Percentiles rank a stretch among this genome's conserved stretches.
These are phyloP conservation scores for Hanseniaspora thailandica DNA, from an alignment of 805 yeast species.

Conservation along the genomic window DNA sequence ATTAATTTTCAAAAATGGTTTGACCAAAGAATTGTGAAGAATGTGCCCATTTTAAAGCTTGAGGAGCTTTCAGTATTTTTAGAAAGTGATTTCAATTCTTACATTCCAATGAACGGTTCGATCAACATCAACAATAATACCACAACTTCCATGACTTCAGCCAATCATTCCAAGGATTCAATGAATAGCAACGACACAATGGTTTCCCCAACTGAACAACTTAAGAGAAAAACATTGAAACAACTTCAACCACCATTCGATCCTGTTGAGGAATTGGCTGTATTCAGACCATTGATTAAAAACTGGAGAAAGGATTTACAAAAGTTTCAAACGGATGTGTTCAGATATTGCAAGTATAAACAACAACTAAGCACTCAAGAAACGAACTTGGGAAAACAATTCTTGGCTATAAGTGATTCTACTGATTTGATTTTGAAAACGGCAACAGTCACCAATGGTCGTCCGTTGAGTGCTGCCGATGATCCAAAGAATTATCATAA, in stretches of 20 bases:
- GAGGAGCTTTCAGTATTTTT: conserved; percentile 80
- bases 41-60: conserved; percentile 73
- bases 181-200: conserved; percentile 33
- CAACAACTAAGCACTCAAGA: conserved; percentile 44
- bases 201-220: conserved; percentile 66
- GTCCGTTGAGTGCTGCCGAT: conserved; percentile 6
- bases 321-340: conserved; percentile 43
- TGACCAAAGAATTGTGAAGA: conserved; percentile 46
- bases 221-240: conserved; percentile 78
- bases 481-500: conserved; percentile 20
- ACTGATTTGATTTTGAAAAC: conserved; percentile 5
- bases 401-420: conserved; percentile 23
- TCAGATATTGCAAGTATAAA: conserved; percentile 38
- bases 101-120: conserved; percentile 27
- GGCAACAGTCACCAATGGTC: not conserved
- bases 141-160: conserved; percentile 11
- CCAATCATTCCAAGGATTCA: conserved; percentile 41
- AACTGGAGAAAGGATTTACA: conserved; percentile 50
- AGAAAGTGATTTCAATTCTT: conserved; percentile 57
- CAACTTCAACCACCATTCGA: conserved; percentile 89
- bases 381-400: conserved; percentile 38
- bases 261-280: conserved; percentile 66
- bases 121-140: conserved; percentile 11
- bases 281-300: conserved; percentile 78
- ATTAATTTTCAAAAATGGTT: conserved; percentile 75